Base-by-base conservation (phyloP, 2,329 filamentous ascomycete species). In the Thielaviopsis populi region DNA sequence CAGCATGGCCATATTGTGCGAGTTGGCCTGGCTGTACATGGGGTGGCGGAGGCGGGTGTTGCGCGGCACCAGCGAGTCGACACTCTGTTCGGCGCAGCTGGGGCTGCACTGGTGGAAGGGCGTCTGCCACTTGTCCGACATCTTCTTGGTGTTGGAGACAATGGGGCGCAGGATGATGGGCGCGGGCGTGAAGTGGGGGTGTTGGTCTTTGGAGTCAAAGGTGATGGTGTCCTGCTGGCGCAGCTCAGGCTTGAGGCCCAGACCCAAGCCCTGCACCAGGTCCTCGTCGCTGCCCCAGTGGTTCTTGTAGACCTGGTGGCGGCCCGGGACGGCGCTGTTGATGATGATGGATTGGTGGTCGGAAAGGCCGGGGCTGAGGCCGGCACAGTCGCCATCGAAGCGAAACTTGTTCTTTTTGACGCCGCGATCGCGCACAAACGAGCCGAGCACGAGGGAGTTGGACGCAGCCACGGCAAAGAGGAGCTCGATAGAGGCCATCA, bases 241-340 rank as follows among this genome's bases (percentile, higher is more conserved):
- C 19, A 85, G 71, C 63, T 80, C 77, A 0, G 77, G 78, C 46
- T 80, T 77, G 2, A 84, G 79, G 13, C 87, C 82, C 46, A 92
- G 83, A 7, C 92, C 91, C 2, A 96, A 70, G 66, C 86, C 88
- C 61, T 87, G 80, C 3, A 95, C 90, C 0, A 97, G 81, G 71
- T 97, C 90, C 70, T 95, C 91, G 69, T 97, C 92, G 69, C 90
- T 96, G 53, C 89, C 91, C 85, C 88, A 92, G 64, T 88, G 83
- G 60, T 83, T 81, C 33, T 65, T 65, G 56, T 65, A 65, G 15
- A 65, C 64, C 3, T 66, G 85, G 75, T 54, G 86, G 67, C 11
- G 79, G 76, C 67, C 73, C 76, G 19, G 74, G 69, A 50, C 69
- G 69, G 63, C 69, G 70, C 13, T 70, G 66, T 15, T 72, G n/a